Evolutionary conservation across 2,329 filamentous ascomycete genomes (phyloP), one percentile per base, ranked within the genome.

Genomic region (Clonostachys chloroleuca): DNA sequence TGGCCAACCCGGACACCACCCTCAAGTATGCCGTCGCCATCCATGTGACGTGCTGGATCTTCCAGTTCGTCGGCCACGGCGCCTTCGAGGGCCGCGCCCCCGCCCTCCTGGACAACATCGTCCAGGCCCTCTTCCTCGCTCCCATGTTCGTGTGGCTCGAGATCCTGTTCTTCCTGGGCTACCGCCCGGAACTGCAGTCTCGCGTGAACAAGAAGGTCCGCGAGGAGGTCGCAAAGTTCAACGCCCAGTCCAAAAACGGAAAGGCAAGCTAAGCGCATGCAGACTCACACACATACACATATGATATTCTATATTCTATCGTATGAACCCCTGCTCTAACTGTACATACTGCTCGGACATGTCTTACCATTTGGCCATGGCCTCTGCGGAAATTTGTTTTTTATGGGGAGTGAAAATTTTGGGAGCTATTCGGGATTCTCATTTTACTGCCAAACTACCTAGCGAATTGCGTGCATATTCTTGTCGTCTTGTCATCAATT

Each of bases 131-230:
- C 53, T 92, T 97, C 60, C 77, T 97, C 20, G 94, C 94, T 0
- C 94, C 94, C 9, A 86, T 99, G 60, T 99, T 97, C 58, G 92
- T 97, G 49, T 99, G 94, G 89, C 86, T 99, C 58, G 92, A 97
- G 72, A 70, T 95, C 20, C 77, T 99, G 24, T 99, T 99, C 74
- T 83, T 78, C 59, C 80, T 95, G 44, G 94, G 94, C 43, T 99
- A 97, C 68, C 82, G 94, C 50, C 88, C 86, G 2, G 91, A 95
- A 65, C 74, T 99, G 56, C 90, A 92, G 70, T 78, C 80, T 51
- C 83, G 92, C 44, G 81, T 97, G 41, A 83, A 92, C 51, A 83
- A 84, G 63, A 83, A 80, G 36, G 89, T 96, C 5, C 69, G 84
- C 61, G 74, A 81, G 56, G 89, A 96, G 63, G 78, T 96, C 54